A percentile compares a stretch with the other conserved stretches of the same genome.
These are phyloP conservation scores for Clarireedia monteithiana DNA, from an alignment of 2,329 filamentous ascomycete species.

Conservation along the genomic window DNA sequence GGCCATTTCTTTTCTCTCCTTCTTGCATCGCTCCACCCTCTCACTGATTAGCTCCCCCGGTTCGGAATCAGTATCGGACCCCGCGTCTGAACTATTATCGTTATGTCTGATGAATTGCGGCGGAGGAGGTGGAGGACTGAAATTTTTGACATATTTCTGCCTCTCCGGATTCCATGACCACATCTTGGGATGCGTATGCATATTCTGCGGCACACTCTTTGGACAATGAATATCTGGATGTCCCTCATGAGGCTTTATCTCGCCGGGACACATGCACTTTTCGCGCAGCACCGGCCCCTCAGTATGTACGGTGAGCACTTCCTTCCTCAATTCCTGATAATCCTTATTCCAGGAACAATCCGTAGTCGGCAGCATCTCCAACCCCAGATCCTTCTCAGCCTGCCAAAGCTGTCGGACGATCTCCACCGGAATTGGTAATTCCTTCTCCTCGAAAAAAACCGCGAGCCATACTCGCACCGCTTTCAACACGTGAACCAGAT, in stretches of 20 bases:
- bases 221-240: background rate
- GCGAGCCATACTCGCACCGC: slow-evolving; percentile 2
- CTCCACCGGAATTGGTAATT: background rate
- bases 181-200: background rate
- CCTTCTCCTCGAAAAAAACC: background rate
- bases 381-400: background rate
- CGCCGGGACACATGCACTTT: background rate
- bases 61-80: background rate
- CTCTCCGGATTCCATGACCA: background rate
- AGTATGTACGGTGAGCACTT: slow-evolving; percentile 3
- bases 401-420: background rate
- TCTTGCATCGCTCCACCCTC: background rate
- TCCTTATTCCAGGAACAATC: slow-evolving; percentile 14
- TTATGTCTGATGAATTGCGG: background rate
- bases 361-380: slow-evolving; percentile 5
- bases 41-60: background rate
- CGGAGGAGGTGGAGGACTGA: background rate
- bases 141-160: background rate
- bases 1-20: slow-evolving; percentile 29
- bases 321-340: slow-evolving; percentile 8
- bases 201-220: background rate
- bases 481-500: background rate
- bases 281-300: background rate
- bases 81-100: background rate
- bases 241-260: background rate